phyloP scores from a whole-genome alignment of 2,329 filamentous ascomycete genomes.

The Phialemonium atrogriseum region DNA sequence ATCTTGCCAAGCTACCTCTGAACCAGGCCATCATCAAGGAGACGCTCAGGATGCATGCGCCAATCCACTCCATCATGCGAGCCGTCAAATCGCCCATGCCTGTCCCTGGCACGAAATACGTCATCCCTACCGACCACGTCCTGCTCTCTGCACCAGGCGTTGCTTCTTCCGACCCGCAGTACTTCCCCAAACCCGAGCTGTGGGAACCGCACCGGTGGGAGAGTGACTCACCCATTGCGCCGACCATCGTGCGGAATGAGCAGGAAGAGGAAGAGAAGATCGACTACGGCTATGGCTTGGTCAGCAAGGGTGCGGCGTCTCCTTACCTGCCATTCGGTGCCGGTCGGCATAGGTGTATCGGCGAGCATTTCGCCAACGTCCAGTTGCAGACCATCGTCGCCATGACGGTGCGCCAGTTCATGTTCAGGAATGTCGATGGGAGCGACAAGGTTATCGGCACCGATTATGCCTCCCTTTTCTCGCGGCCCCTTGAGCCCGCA shows the following conservation, averaged over 20 bases:
- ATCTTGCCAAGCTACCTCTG: slow-evolving; percentile 69
- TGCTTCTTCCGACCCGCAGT: slow-evolving; percentile 59
- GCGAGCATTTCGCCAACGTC: slow-evolving; percentile 91
- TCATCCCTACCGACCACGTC: slow-evolving; percentile 71
- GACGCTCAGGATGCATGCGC: slow-evolving; percentile 81
- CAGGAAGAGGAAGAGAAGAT: slow-evolving; percentile 62
- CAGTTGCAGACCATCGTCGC: slow-evolving; percentile 83
- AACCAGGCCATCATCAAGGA: slow-evolving; percentile 85
- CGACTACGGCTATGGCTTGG: slow-evolving; percentile 89
- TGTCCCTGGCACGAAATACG: slow-evolving; percentile 72
- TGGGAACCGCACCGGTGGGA: slow-evolving; percentile 96
- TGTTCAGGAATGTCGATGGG: slow-evolving; percentile 69
- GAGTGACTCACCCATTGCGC: slow-evolving; percentile 48
- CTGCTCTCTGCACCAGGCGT: slow-evolving; percentile 82
- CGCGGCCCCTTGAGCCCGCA: slow-evolving; percentile 62
- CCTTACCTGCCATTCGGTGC: slow-evolving; percentile 94
- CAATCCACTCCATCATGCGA: slow-evolving; percentile 92
- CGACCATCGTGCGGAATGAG: slow-evolving; percentile 33
- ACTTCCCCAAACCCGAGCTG: slow-evolving; percentile 72
- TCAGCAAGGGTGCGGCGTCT: slow-evolving; percentile 82
- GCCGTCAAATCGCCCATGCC: slow-evolving; percentile 84
- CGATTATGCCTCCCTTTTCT: slow-evolving; percentile 65
- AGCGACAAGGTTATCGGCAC: slow-evolving; percentile 59
- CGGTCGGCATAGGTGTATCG: slow-evolving; percentile 88
- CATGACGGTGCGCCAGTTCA: slow-evolving; percentile 68